Conservation (phyloP, 2,329 filamentous ascomycete genomes). For the Cytospora paraplurivora region DNA sequence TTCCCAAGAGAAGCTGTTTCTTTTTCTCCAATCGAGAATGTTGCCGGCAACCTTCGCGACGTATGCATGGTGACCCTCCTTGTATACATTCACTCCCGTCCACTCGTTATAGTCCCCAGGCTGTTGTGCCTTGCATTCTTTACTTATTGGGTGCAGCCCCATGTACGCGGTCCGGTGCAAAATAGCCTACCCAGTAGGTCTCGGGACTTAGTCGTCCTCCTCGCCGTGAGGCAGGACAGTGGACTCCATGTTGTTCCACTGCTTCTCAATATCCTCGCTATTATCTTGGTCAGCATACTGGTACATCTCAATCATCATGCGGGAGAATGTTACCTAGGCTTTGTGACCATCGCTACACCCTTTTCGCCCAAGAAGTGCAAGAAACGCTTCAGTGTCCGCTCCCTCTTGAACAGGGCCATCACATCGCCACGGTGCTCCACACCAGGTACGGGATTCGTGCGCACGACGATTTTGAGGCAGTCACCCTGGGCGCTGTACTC, state of each 20-base stretch:
- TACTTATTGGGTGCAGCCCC: not conserved
- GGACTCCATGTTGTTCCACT: constrained; percentile 43
- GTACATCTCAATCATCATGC: not conserved
- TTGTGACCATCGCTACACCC: constrained; percentile 45
- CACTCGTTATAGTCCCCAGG: not conserved
- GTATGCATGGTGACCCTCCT: not conserved
- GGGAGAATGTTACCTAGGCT: constrained; percentile 42
- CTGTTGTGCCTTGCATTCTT: not conserved
- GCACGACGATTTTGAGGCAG: constrained; percentile 46
- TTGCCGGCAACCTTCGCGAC: not conserved
- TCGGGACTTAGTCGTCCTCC: constrained; percentile 11
- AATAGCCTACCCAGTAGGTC: not conserved
- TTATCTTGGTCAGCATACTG: constrained; percentile 12
- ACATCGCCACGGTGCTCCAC: constrained; percentile 47
- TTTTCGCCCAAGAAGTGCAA: constrained; percentile 49
- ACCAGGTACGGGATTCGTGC: constrained; percentile 39
- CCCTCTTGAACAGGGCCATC: constrained; percentile 54
- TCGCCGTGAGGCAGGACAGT: constrained; percentile 35
- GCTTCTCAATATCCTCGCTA: constrained; percentile 41
- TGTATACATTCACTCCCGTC: not conserved
- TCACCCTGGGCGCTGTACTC: constrained; percentile 40
- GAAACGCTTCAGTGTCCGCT: constrained; percentile 56
- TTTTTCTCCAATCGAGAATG: not conserved
- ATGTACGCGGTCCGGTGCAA: not conserved
- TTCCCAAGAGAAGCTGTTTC: not conserved